Evolutionary conservation across 805 yeast genomes (phyloP).

Genomic region (Candida pseudofarinosa): DNA sequence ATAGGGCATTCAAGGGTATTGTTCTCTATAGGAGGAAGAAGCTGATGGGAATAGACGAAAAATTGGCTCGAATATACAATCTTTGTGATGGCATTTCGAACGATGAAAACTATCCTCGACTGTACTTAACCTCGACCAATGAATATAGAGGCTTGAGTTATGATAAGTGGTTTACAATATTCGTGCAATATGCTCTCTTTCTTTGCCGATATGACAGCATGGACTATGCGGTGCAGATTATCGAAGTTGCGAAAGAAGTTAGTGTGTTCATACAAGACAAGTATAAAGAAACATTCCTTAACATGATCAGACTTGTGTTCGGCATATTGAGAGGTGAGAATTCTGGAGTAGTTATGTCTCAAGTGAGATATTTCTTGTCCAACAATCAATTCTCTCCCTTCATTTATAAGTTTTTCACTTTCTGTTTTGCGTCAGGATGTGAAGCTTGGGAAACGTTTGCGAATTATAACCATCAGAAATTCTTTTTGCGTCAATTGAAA

Average conservation of each 20-base stretch:
- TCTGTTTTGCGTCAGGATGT: conserved; percentile 61
- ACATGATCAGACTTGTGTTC: conserved; percentile 65
- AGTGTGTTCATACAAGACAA: conserved; percentile 73
- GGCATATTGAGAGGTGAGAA: conserved; percentile 46
- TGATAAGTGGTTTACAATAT: conserved; percentile 80
- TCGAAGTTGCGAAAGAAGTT: conserved; percentile 71
- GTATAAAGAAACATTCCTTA: conserved; percentile 54
- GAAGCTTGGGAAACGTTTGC: conserved; percentile 58
- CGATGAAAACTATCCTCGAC: conserved; percentile 23
- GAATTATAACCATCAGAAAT: conserved; percentile 84
- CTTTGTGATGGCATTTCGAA: conserved; percentile 54
- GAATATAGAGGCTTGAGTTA: conserved; percentile 73
- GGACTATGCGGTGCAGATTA: conserved; percentile 45
- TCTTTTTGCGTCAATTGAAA: conserved; percentile 81
- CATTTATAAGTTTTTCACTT: conserved; percentile 60
- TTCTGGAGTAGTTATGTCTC: conserved; percentile 45
- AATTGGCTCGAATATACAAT: conserved; percentile 62
- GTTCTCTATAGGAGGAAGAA: conserved; percentile 58
- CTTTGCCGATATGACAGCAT: conserved; percentile 64
- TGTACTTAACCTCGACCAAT: conserved; percentile 44
- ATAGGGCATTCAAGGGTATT: conserved; percentile 65
- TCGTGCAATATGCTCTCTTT: conserved; percentile 72
- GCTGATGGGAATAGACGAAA: conserved; percentile 66
- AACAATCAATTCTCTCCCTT: conserved; percentile 74
- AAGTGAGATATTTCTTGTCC: conserved; percentile 60